These are phyloP conservation scores for Medicago lupulina DNA, from an alignment of 306 rosid species.

Conservation along the genomic window DNA sequence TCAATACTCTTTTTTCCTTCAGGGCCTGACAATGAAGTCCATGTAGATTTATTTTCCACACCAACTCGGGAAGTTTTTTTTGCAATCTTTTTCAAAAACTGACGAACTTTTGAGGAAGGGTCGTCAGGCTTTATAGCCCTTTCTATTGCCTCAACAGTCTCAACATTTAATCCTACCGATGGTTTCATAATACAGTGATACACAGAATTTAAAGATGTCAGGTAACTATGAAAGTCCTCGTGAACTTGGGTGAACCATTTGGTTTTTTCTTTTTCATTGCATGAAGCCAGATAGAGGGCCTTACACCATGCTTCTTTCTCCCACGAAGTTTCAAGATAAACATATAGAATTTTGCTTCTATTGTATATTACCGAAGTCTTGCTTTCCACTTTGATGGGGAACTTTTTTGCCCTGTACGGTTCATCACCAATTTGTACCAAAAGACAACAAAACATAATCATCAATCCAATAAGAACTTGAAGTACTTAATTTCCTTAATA, in stretches of 20 bases:
- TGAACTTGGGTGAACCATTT: constrained; percentile 69
- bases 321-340: constrained; percentile 92
- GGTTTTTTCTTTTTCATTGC: constrained; percentile 59
- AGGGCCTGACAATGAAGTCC: constrained; percentile 52
- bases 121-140: constrained; percentile 62
- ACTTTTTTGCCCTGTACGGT: constrained; percentile 80
- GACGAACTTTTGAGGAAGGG: constrained; percentile 77
- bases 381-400: constrained; percentile 89
- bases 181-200: constrained; percentile 77
- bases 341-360: constrained; percentile 66
- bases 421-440: constrained; percentile 37
- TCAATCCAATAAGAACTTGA: constrained; percentile 42
- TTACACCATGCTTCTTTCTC: constrained; percentile 99
- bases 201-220: constrained; percentile 70
- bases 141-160: constrained; percentile 66
- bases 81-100: constrained; percentile 66
- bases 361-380: constrained; percentile 61
- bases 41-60: constrained; percentile 60
- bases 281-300: constrained; percentile 87
- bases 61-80: constrained; percentile 70
- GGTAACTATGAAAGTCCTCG: constrained; percentile 71
- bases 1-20: constrained; percentile 67
- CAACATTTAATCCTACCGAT: constrained; percentile 59
- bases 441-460: constrained; percentile 27
- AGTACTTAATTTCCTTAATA: constrained; percentile 33